Conservation (phyloP, 2,329 filamentous ascomycete genomes). For the Aspergillus versicolor region DNA sequence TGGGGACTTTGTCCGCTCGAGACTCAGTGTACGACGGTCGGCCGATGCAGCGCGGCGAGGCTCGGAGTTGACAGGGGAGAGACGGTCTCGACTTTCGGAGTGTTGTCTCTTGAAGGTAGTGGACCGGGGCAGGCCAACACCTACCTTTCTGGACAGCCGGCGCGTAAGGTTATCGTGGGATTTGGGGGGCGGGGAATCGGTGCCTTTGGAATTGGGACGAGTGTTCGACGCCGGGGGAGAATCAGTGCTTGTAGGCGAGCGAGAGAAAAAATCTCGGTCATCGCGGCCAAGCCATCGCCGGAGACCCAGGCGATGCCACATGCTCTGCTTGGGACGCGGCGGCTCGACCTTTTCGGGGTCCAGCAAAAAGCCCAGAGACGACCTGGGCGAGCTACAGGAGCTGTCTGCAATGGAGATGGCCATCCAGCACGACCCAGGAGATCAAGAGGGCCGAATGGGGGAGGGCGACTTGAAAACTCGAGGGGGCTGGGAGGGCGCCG, state of each 20-base stretch:
- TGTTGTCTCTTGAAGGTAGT: slow-evolving; percentile 80
- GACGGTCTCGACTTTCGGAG: slow-evolving; percentile 73
- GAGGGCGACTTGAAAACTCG: slow-evolving; percentile 35
- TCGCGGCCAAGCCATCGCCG: slow-evolving; percentile 45
- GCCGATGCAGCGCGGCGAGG: slow-evolving; percentile 67
- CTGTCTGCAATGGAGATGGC: slow-evolving; percentile 43
- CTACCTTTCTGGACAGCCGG: slow-evolving; percentile 52
- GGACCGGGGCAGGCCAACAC: slow-evolving; percentile 72
- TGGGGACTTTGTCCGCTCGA: slow-evolving; percentile 46
- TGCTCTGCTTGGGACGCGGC: slow-evolving; percentile 41
- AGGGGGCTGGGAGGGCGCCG: slow-evolving; percentile 30
- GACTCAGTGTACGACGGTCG: slow-evolving; percentile 46
- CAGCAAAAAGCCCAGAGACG: slow-evolving; percentile 31
- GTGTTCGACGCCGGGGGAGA: slow-evolving; percentile 15
- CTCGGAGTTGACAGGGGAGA: slow-evolving; percentile 65
- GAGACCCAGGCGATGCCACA: slow-evolving; percentile 47
- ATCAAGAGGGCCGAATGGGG: slow-evolving; percentile 28
- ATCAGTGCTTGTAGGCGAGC: slow-evolving; percentile 19
- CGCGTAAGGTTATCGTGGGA: slow-evolving; percentile 34
- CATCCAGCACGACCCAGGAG: slow-evolving; percentile 36
- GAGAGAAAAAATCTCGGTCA: slow-evolving; percentile 33
- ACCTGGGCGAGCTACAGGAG: slow-evolving; percentile 37
- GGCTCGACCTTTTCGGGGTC: slow-evolving; percentile 33
- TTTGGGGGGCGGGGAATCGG: slow-evolving; percentile 19
- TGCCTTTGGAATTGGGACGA: slow-evolving; percentile 14